These are phyloP conservation scores for Royoungia palumana DNA, from an alignment of 768 basidiomycete genomes.

Conservation along the genomic window DNA sequence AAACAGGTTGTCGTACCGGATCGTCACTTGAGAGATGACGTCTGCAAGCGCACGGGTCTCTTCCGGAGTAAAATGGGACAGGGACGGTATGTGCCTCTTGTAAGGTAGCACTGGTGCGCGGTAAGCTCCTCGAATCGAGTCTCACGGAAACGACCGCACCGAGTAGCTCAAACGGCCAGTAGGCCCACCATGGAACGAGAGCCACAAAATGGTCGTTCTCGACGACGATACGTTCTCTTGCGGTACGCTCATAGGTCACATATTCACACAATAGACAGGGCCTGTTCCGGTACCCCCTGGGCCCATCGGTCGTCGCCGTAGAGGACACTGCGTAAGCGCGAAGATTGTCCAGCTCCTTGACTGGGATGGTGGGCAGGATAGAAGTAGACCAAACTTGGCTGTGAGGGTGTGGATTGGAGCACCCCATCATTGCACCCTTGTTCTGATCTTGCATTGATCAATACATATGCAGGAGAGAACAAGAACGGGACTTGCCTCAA, in stretches of 20 bases:
- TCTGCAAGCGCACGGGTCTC: conserved; percentile 68
- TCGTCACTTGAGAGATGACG: conserved; percentile 60
- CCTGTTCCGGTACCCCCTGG: conserved; percentile 52
- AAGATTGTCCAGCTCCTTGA: conserved; percentile 61
- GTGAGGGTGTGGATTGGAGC: conserved; percentile 92
- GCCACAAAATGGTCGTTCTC: conserved; percentile 77
- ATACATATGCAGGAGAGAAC: background rate
- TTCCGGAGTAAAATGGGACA: conserved; percentile 53
- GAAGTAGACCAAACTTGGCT: conserved; percentile 87
- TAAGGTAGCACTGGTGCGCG: conserved; percentile 61
- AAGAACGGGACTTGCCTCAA: conserved; percentile 54
- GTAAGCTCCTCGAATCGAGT: conserved; percentile 2
- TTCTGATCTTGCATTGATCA: conserved; percentile 47
- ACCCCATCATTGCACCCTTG: conserved; percentile 94
- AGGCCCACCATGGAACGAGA: conserved; percentile 93
- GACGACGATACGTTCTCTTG: conserved; percentile 61
- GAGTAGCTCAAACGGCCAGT: conserved; percentile 88
- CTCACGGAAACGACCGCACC: conserved; percentile 35
- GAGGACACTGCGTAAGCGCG: conserved; percentile 42
- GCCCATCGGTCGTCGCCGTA: conserved; percentile 40
- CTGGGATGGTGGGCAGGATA: conserved; percentile 63
- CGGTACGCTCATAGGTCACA: conserved; percentile 58
- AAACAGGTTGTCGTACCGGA: conserved; percentile 76
- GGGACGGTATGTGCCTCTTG: conserved; percentile 72
- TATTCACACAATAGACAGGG: conserved; percentile 82